phyloP scores from a whole-genome alignment of 129 eudicot genomes.

The Dittrichia graveolens region DNA sequence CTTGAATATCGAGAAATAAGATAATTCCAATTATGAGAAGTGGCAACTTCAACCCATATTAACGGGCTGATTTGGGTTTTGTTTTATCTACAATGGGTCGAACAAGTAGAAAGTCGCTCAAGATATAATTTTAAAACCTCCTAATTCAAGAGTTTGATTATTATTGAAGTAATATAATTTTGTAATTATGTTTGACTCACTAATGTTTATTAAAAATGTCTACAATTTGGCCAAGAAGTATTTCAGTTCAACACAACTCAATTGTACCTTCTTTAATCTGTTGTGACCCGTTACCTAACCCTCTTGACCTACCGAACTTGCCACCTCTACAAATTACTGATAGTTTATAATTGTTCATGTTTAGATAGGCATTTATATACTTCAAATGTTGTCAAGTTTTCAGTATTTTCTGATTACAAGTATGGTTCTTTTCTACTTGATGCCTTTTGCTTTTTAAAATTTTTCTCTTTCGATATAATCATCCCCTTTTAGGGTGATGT shows the following conservation, averaged over 20 bases:
- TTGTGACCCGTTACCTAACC: not conserved
- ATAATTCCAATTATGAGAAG: not conserved
- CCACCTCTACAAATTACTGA: not conserved
- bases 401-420: not conserved
- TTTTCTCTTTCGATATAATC: conserved; percentile 8
- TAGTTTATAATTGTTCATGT: conserved; percentile 4
- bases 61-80: not conserved
- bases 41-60: conserved; percentile 1
- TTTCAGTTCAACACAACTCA: too few relatives aligned
- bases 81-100: not conserved
- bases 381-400: not conserved
- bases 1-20: conserved; percentile 8
- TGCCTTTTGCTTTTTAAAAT: not conserved
- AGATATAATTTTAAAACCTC: not conserved
- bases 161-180: not conserved
- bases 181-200: not conserved
- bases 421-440: not conserved
- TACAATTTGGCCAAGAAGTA: not conserved
- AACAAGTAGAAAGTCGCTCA: not conserved
- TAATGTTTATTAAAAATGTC: not conserved
- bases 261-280: not conserved
- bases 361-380: not conserved
- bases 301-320: too few relatives aligned
- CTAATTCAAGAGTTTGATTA: not conserved
- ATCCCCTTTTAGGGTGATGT: conserved; percentile 6